These are phyloP conservation scores for Trichoderma gracile DNA, from an alignment of 2,329 filamentous ascomycete species.

Conservation along the genomic window DNA sequence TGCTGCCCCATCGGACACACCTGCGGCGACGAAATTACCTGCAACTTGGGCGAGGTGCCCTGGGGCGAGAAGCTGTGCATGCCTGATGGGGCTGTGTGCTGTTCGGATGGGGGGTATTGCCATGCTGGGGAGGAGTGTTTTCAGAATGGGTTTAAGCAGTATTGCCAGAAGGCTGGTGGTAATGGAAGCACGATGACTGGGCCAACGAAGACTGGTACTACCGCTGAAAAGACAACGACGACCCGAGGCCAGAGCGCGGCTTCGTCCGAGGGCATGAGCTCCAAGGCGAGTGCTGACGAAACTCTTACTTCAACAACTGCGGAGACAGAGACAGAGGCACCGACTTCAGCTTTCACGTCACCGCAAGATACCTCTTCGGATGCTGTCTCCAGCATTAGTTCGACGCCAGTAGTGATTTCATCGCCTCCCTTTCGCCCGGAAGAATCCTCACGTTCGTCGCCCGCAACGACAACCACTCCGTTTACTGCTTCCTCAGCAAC, in stretches of 20 bases:
- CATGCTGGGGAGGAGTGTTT: conserved; percentile 6
- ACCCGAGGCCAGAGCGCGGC: not conserved
- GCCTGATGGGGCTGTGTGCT: not conserved
- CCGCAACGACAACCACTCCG: not conserved
- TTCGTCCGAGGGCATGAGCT: not conserved
- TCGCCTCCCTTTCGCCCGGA: not conserved
- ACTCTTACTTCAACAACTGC: not conserved
- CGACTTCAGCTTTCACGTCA: not conserved
- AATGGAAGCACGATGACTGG: not conserved
- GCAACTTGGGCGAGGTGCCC: conserved; percentile 3
- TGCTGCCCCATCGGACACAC: conserved; percentile 6
- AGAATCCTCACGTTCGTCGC: not conserved
- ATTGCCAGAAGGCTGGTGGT: not conserved
- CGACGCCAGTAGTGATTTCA: not conserved
- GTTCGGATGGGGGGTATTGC: not conserved
- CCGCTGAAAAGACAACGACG: not conserved
- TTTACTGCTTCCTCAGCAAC: not conserved
- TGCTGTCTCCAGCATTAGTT: not conserved
- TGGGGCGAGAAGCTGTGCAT: conserved; percentile 14
- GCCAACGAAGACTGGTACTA: not conserved
- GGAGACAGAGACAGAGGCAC: not conserved
- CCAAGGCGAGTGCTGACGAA: not conserved
- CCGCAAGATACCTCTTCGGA: not conserved
- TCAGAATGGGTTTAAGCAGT: conserved; percentile 1
- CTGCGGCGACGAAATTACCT: not conserved